Base-by-base conservation (phyloP, 2,329 filamentous ascomycete species). In the Aspergillus tubingensis region DNA sequence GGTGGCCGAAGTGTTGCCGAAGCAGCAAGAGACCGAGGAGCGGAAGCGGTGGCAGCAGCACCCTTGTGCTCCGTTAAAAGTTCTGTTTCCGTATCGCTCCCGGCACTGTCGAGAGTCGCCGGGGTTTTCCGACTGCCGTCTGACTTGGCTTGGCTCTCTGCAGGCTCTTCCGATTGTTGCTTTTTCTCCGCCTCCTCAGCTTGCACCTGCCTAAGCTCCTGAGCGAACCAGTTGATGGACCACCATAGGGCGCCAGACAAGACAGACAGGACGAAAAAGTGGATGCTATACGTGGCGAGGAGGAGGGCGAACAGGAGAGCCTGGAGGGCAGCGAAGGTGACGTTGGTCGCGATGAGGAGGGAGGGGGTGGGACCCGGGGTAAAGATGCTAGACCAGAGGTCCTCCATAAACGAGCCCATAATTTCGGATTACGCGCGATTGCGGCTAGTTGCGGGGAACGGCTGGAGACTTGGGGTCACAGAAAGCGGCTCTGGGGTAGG, bases 151-250 rank as follows among this genome's bases (percentile, higher is more conserved):
- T 64, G 58, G 13, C 25, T 62, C 54, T 67, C 66, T 56, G 66
- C 66, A 15, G 70, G 66, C 62, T 71, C 70, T 80, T 71, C 80
- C 81, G 54, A 15, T 67, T 68, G 76, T 69, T 75, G 77, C 68
- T 70, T 73, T 69, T 75, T 77, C 72, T 81, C 74, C 61, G 72
- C 70, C 65, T 80, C 75, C 65, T 76, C 81, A 17, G 81, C 81
- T 64, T 84, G 81, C 67, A 82, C 80, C 68, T 82, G 77, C 30
- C 76, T 73, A 55, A 88, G 76, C 72, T 88, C 94, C 49, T 80
- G 79, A 58, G 91, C 92, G 73, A 99, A 98, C 95, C 95, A 99
- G 84, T 98, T 98, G 79, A 98, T 93, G 59, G 90, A 87, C 81
- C 86, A 92, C 95, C 95, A 99, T 38, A 98, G 83, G 4, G 91